These are phyloP conservation scores for Phialophora verrucosa DNA, from an alignment of 2,329 filamentous ascomycete species.

Conservation along the genomic window DNA sequence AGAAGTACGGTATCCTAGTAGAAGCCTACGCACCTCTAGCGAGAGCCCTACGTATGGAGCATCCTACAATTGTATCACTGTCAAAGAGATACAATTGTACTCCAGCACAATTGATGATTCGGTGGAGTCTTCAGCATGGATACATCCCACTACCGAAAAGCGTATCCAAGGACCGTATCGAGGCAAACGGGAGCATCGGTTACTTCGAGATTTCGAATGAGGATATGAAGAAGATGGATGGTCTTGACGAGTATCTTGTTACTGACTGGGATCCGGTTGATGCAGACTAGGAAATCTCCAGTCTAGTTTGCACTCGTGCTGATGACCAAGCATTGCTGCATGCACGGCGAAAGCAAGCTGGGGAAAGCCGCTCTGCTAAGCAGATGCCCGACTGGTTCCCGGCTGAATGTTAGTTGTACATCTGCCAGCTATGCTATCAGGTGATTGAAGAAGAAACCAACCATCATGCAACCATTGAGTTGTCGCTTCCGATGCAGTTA, in stretches of 20 bases:
- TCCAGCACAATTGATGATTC: slow-evolving; percentile 74
- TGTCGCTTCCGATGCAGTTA: neutral
- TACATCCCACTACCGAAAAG: slow-evolving; percentile 78
- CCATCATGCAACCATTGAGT: neutral
- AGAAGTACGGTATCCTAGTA: slow-evolving; percentile 69
- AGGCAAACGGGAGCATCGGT: slow-evolving; percentile 68
- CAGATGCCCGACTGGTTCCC: slow-evolving; percentile 3
- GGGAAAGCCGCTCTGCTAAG: neutral
- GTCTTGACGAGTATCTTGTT: slow-evolving; percentile 72
- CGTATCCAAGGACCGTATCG: slow-evolving; percentile 64
- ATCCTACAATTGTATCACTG: slow-evolving; percentile 67
- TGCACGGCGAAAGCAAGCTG: neutral
- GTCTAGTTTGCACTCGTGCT: slow-evolving; percentile 1
- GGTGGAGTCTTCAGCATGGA: slow-evolving; percentile 78
- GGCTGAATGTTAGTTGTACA: neutral
- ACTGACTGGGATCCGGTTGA: slow-evolving; percentile 62
- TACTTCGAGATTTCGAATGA: slow-evolving; percentile 41
- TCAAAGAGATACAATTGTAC: slow-evolving; percentile 72
- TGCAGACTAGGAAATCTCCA: slow-evolving; percentile 25
- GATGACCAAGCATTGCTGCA: slow-evolving; percentile 16
- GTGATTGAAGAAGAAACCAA: neutral
- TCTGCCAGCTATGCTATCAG: neutral
- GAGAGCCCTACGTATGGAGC: slow-evolving; percentile 70
- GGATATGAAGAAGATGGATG: slow-evolving; percentile 60
- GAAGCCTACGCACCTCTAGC: slow-evolving; percentile 83